Base-by-base conservation (phyloP, 441 rosid genomes). In the Capsella rubella region DNA sequence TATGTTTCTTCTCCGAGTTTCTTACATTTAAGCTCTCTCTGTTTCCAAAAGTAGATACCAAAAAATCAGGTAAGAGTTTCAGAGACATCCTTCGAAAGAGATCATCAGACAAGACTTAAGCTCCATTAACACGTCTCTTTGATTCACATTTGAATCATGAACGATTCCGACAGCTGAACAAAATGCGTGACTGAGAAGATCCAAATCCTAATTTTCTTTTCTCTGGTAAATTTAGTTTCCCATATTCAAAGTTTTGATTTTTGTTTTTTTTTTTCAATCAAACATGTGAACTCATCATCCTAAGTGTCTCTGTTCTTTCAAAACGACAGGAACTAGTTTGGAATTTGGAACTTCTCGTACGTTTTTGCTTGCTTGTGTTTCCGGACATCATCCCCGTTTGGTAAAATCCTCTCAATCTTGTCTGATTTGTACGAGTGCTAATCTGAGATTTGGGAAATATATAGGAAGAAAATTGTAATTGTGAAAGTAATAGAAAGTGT, bases 101-200 rank as follows among this genome's bases (percentile, higher is more conserved):
- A 71, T 61, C 45, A 51, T 55, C 51, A 64, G 43, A 57, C 47
- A 74, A 58, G 46, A 37, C 3, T 16, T 49, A 14, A 47, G 37
- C 58, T 73, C 71, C 76, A 32, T 15, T n/a, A 56, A 46, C 64
- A 64, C 50, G 40, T 73, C 59, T 49, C 46, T 7, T 5, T 46
- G 35, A 8, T 35, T 32, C 8, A 39, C 4, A 39, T 39, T 39
- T 10, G 42, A 28, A 55, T 64, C 39, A 59, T 59, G 71, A 45
- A 57, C 70, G n/a, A 65, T 35, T 28, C 61, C 28, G 31, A 58
- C 47, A 73, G 25, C 51, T 64, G 50, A 64, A 64, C 43, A 29
- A 55, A 46, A 25, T 64, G 64, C 51, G 52, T 73, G 71, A 46
- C 59, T 64, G 65, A 73, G 34, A 73, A 64, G 40, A 64, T 55